These are phyloP conservation scores for Penium margaritaceum DNA, from an alignment of 139 green algal genomes.

Conservation along the genomic window DNA sequence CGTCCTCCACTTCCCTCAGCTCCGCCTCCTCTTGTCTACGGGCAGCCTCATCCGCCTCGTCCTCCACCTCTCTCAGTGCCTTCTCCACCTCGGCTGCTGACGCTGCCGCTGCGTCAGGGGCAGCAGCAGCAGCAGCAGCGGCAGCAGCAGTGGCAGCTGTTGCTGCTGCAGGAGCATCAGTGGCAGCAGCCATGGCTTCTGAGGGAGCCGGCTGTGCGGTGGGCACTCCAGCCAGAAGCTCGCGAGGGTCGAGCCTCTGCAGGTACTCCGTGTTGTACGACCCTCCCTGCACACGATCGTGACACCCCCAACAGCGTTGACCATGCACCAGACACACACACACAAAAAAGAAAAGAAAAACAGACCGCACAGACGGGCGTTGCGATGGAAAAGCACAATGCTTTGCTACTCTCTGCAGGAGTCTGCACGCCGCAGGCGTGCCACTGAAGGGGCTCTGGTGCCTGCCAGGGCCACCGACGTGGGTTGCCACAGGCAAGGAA, in stretches of 20 bases:
- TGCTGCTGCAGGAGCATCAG: background rate
- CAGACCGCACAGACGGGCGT: too few relatives aligned
- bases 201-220: too few relatives aligned
- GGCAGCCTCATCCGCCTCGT: constrained; percentile 32
- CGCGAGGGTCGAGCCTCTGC: constrained; percentile 34
- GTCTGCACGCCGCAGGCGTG: too few relatives aligned
- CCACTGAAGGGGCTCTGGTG: too few relatives aligned
- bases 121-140: background rate
- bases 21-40: constrained; percentile 33
- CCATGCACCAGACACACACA: too few relatives aligned
- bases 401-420: too few relatives aligned
- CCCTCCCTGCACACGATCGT: constrained; percentile 36
- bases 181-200: background rate
- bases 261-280: constrained; percentile 47
- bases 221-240: constrained; percentile 25
- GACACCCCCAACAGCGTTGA: too few relatives aligned
- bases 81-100: constrained; percentile 27
- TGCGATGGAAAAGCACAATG: too few relatives aligned
- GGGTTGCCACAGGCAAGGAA: too few relatives aligned
- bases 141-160: background rate
- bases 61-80: constrained; percentile 31
- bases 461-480: too few relatives aligned
- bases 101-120: background rate
- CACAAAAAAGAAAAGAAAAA: too few relatives aligned
- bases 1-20: constrained; percentile 18